Evolutionary conservation across 1,284 basidiomycete species (phyloP).

Genomic region (Pyrrhoderma lamaoense): DNA sequence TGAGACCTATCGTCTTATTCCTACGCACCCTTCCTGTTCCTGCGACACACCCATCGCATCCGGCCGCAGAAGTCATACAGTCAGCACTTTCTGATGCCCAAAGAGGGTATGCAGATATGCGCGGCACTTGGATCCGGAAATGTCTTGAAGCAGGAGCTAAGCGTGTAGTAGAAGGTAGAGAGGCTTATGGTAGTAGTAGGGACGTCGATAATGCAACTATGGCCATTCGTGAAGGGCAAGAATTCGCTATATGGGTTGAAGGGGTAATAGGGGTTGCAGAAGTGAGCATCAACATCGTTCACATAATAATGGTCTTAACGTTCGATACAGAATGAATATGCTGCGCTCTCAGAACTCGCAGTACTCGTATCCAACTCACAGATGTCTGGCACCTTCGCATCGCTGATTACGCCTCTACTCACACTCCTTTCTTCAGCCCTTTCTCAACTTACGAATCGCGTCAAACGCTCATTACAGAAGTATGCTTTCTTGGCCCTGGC

Average conservation of each 20-base stretch:
- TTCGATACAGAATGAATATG: conserved; percentile 49
- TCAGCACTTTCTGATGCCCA: conserved; percentile 65
- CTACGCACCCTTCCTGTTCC: conserved; percentile 66
- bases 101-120: conserved; percentile 76
- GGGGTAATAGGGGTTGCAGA: conserved; percentile 54
- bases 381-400: conserved; percentile 48
- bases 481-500: conserved; percentile 76
- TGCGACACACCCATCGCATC: conserved; percentile 70
- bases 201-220: conserved; percentile 30
- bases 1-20: conserved; percentile 58
- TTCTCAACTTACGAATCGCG: conserved; percentile 53
- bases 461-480: conserved; percentile 79
- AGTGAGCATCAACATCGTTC: conserved; percentile 30
- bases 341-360: conserved; percentile 51
- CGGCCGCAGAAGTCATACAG: conserved; percentile 56
- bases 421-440: conserved; percentile 55
- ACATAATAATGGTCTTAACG: background rate
- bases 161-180: conserved; percentile 53
- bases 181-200: conserved; percentile 30
- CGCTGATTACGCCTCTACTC: conserved; percentile 57
- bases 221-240: conserved; percentile 52
- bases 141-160: conserved; percentile 65
- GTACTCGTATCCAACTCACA: conserved; percentile 43
- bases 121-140: conserved; percentile 64
- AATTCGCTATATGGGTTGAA: conserved; percentile 62